Evolutionary conservation across 2,329 filamentous ascomycete genomes (phyloP).

Genomic region (Ophiostoma quercus): DNA sequence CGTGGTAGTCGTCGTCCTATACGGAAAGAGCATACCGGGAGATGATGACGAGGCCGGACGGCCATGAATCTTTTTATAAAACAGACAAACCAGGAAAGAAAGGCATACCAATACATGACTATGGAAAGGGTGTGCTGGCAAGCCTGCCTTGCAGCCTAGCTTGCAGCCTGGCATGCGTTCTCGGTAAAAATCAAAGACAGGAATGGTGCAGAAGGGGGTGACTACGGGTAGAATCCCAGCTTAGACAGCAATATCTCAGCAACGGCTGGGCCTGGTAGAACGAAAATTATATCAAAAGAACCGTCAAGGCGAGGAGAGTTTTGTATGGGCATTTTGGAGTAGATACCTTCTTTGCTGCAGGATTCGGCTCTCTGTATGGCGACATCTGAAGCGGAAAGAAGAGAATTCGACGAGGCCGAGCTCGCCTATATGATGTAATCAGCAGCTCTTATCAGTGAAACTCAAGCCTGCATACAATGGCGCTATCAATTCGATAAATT

Average conservation of each 20-base stretch:
- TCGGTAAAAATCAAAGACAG: not conserved
- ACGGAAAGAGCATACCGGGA: not conserved
- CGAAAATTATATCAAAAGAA: not conserved
- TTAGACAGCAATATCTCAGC: not conserved
- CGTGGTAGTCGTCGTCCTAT: not conserved
- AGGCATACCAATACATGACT: not conserved
- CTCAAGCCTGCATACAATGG: not conserved
- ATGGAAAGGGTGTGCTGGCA: not conserved
- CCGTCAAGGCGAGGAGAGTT: not conserved
- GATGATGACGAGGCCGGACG: not conserved
- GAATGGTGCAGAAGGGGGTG: not conserved
- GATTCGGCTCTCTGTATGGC: not conserved
- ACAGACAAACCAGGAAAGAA: not conserved
- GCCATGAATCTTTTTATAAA: not conserved
- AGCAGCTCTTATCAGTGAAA: not conserved
- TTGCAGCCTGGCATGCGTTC: not conserved
- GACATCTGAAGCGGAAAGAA: not conserved
- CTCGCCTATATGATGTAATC: not conserved
- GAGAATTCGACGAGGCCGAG: no score
- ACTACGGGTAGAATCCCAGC: not conserved
- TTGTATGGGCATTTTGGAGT: not conserved
- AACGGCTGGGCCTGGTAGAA: not conserved
- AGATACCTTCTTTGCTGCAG: no score
- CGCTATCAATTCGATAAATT: not conserved
- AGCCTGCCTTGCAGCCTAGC: no score